Conservation (phyloP, 2,329 filamentous ascomycete species). For the Lecanoromycetidae sp. region DNA sequence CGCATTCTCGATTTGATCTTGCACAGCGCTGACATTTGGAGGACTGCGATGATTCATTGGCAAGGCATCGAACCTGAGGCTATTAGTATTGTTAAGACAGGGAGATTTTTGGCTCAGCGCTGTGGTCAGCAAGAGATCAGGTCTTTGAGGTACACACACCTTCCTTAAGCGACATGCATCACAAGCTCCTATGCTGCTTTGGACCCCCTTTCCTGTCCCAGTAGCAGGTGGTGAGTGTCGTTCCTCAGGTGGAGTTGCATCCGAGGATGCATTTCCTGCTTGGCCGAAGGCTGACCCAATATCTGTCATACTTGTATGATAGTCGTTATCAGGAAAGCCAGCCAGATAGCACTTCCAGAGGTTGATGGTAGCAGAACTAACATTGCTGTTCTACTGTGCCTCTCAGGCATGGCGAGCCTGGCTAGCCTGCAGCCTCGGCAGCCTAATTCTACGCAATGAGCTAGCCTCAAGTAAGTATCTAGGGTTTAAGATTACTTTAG, state of each 20-base stretch:
- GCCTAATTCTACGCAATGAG: too few species aligned
- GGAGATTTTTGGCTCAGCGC: neutral
- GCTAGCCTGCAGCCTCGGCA: too few species aligned
- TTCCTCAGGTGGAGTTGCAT: neutral
- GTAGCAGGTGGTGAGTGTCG: neutral
- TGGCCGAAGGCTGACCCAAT: neutral
- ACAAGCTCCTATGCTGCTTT: conserved; percentile 50
- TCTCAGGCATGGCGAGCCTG: too few species aligned
- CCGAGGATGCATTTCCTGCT: neutral
- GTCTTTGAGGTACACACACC: too few species aligned
- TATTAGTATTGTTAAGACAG: neutral
- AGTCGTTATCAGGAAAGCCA: too few species aligned
- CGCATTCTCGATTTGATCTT: conserved; percentile 63
- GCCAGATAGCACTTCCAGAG: too few species aligned
- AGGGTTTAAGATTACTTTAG: too few species aligned
- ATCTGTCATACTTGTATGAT: too few species aligned
- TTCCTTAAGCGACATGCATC: conserved; percentile 54
- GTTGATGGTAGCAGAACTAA: too few species aligned
- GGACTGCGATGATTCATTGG: conserved; percentile 43
- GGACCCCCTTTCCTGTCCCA: conserved; percentile 2
- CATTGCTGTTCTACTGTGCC: too few species aligned
- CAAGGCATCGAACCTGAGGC: conserved; percentile 77
- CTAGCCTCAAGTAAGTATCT: too few species aligned
- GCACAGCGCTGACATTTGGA: conserved; percentile 63
- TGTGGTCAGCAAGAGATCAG: too few species aligned